These are phyloP conservation scores for Nematocida displodere DNA, from an alignment of 371 early-diverging fungal genomes.

Conservation along the genomic window DNA sequence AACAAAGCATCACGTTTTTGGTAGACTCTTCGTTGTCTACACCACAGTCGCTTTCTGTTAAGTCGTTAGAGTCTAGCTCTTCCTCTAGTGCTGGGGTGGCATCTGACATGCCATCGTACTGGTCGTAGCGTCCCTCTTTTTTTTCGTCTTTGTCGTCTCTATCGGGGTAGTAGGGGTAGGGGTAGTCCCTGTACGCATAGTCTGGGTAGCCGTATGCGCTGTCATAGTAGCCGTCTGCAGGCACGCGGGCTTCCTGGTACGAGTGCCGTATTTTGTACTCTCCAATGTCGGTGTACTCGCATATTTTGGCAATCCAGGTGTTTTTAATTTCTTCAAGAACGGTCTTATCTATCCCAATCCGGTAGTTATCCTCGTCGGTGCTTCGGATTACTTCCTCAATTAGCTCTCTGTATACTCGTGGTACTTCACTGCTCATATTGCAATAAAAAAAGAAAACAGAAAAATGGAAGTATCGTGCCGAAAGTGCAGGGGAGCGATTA, in stretches of 20 bases:
- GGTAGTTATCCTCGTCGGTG: conserved; percentile 50
- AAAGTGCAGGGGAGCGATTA: conserved; percentile 23
- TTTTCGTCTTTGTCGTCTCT: conserved; percentile 23
- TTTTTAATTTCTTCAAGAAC: conserved; percentile 56
- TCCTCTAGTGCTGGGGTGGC: conserved; percentile 15
- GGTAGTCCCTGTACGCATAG: conserved; percentile 37
- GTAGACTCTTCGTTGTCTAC: conserved; percentile 52
- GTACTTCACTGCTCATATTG: conserved; percentile 58
- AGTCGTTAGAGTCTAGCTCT: conserved; percentile 48
- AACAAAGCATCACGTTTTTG: conserved; percentile 62
- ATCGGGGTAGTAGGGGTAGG: conserved; percentile 19
- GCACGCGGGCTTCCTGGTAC: background rate
- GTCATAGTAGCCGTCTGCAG: conserved; percentile 38
- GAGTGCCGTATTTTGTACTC: conserved; percentile 41
- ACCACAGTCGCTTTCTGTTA: conserved; percentile 47
- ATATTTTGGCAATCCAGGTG: conserved; percentile 56
- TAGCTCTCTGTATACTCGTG: conserved; percentile 59
- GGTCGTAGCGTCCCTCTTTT: background rate
- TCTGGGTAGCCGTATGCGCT: background rate
- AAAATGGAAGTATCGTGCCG: conserved; percentile 41
- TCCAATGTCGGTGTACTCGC: conserved; percentile 51
- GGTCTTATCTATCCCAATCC: conserved; percentile 32
- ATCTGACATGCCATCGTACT: conserved; percentile 31
- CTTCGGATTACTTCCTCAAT: conserved; percentile 60
- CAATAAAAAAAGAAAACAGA: conserved; percentile 29